These are phyloP conservation scores for Achaetomium macrosporum DNA, from an alignment of 2,329 filamentous ascomycete species.

Conservation along the genomic window DNA sequence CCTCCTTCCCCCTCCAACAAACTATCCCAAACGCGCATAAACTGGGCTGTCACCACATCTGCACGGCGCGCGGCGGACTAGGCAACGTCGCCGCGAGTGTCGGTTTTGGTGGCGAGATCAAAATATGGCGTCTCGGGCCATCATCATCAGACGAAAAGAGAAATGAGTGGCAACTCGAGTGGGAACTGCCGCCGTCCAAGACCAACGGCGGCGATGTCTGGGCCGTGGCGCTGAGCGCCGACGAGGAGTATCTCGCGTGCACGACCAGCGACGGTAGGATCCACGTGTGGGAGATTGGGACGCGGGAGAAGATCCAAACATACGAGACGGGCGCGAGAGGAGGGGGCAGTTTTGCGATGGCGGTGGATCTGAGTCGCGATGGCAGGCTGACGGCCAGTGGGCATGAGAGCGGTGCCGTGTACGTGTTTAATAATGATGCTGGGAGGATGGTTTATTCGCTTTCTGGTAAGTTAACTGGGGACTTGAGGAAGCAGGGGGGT, in stretches of 20 bases:
- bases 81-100: conserved; percentile 72
- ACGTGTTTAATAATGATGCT: conserved; percentile 91
- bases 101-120: conserved; percentile 85
- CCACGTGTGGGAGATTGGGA: conserved; percentile 74
- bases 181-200: conserved; percentile 37
- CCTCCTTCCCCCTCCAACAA: conserved; percentile 72
- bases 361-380: conserved; percentile 73
- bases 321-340: conserved; percentile 65
- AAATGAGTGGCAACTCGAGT: conserved; percentile 47
- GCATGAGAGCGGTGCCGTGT: conserved; percentile 85
- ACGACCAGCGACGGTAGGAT: conserved; percentile 84
- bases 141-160: conserved; percentile 32
- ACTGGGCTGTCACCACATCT: conserved; percentile 86
- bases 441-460: conserved; percentile 81
- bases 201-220: conserved; percentile 53
- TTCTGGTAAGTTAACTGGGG: conserved; percentile 50
- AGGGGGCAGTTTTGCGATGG: conserved; percentile 69
- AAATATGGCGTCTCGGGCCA: conserved; percentile 62
- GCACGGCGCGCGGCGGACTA: conserved; percentile 53
- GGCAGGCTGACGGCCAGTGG: conserved; percentile 85
- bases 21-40: conserved; percentile 75
- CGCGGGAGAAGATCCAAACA: conserved; percentile 50
- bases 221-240: conserved; percentile 79
- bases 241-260: conserved; percentile 78
- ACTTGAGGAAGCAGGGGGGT: not conserved